phyloP scores from a whole-genome alignment of 1,284 basidiomycete genomes.

The Pholiota adiposa region DNA sequence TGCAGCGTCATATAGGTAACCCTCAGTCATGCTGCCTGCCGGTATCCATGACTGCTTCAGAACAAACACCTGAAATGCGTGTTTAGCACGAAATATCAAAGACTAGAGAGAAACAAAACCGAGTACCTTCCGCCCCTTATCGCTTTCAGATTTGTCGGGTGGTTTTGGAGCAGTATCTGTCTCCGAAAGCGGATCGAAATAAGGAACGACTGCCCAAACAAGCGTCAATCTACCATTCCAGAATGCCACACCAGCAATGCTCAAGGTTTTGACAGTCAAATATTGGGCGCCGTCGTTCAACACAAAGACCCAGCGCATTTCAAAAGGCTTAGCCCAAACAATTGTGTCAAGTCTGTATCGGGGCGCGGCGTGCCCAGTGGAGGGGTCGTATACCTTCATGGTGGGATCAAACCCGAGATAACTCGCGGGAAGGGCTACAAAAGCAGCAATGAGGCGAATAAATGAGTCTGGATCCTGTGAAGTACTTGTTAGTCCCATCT shows the following conservation, averaged over 20 bases:
- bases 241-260: background rate
- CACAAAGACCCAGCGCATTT: background rate
- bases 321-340: no score
- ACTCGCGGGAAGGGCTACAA: no score
- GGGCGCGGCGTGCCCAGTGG: no score
- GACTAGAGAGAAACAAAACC: background rate
- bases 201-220: background rate
- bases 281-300: background rate
- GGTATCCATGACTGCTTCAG: background rate
- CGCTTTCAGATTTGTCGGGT: background rate
- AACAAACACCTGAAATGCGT: background rate
- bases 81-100: background rate
- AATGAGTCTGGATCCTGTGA: no score
- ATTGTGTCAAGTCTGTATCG: no score
- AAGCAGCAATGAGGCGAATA: no score
- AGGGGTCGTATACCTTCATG: no score
- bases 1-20: background rate
- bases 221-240: background rate
- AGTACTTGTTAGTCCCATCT: no score
- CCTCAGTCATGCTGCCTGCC: background rate
- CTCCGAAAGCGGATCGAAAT: background rate
- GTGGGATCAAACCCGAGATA: no score
- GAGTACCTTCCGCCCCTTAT: background rate
- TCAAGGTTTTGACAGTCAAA: background rate
- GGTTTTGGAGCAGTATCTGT: background rate